Conservation (phyloP, 2,329 filamentous ascomycete species). For the Pyrenochaeta sp. region DNA sequence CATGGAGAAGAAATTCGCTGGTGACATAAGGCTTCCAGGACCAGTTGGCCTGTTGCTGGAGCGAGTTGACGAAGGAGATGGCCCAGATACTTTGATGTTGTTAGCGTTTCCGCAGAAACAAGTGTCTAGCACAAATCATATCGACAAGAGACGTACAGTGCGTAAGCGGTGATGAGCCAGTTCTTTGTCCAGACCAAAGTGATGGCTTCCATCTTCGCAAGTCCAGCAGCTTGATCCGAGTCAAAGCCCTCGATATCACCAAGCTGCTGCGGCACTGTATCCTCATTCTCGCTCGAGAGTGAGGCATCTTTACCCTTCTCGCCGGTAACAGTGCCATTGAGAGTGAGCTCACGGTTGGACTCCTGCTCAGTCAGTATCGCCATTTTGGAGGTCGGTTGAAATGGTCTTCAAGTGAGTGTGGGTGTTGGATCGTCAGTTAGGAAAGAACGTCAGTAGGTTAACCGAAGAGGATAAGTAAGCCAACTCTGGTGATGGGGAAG, state of each 20-base stretch:
- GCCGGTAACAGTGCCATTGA: too few relatives aligned
- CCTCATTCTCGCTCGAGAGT: too few relatives aligned
- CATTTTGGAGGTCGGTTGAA: too few relatives aligned
- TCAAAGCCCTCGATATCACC: not conserved
- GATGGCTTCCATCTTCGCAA: slow-evolving; percentile 47
- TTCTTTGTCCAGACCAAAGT: slow-evolving; percentile 49
- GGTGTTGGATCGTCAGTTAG: too few relatives aligned
- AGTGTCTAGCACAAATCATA: too few relatives aligned
- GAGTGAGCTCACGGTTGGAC: too few relatives aligned
- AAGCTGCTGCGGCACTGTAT: too few relatives aligned
- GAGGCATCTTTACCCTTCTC: too few relatives aligned
- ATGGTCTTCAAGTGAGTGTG: too few relatives aligned
- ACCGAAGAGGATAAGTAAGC: not conserved
- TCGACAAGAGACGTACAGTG: not conserved
- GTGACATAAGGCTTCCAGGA: slow-evolving; percentile 50
- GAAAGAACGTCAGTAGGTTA: too few relatives aligned
- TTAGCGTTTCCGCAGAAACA: too few relatives aligned
- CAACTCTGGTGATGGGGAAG: not conserved
- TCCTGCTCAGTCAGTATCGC: too few relatives aligned
- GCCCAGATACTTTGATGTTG: slow-evolving; percentile 18
- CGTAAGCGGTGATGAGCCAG: slow-evolving; percentile 44
- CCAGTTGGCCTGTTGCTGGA: slow-evolving; percentile 53
- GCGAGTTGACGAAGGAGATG: slow-evolving; percentile 51
- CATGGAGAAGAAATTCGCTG: slow-evolving; percentile 39
- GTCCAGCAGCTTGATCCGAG: slow-evolving; percentile 27